Evolutionary conservation across 306 rosid species (phyloP).

Genomic region (Erythrophleum fordii): DNA sequence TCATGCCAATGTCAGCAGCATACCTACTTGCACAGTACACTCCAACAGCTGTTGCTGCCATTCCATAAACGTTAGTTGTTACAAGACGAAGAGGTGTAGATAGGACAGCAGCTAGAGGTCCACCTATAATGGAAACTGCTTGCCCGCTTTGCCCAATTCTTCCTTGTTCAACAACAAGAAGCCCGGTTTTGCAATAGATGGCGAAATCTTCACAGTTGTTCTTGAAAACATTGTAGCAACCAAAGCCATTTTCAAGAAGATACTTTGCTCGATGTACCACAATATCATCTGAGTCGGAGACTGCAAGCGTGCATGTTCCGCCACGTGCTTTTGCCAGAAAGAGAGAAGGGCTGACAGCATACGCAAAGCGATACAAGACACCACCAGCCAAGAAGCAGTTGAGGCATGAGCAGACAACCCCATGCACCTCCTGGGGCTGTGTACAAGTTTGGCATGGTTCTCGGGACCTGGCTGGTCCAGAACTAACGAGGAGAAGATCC

Average conservation of each 20-base stretch:
- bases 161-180: slow-evolving; percentile 69
- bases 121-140: slow-evolving; percentile 85
- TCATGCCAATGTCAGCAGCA: slow-evolving; percentile 81
- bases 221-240: slow-evolving; percentile 86
- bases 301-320: slow-evolving; percentile 92
- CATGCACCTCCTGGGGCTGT: slow-evolving; percentile 53
- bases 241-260: slow-evolving; percentile 79
- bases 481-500: slow-evolving; percentile 79
- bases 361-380: slow-evolving; percentile 82
- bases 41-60: slow-evolving; percentile 70
- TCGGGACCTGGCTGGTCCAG: slow-evolving; percentile 63
- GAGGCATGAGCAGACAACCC: slow-evolving; percentile 81
- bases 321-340: slow-evolving; percentile 92
- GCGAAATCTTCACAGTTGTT: slow-evolving; percentile 95
- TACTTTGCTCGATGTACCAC: slow-evolving; percentile 84
- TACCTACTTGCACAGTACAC: slow-evolving; percentile 91
- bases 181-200: slow-evolving; percentile 93
- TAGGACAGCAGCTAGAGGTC: slow-evolving; percentile 85
- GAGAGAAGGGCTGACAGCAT: slow-evolving; percentile 68
- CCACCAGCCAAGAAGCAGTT: slow-evolving; percentile 91
- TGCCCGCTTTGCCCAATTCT: slow-evolving; percentile 90
- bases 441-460: slow-evolving; percentile 62
- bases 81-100: slow-evolving; percentile 74
- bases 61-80: slow-evolving; percentile 78
- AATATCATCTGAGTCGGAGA: slow-evolving; percentile 55